Evolutionary conservation across 495 filamentous ascomycete species (phyloP).

Genomic region (Baudoinia panamericana): DNA sequence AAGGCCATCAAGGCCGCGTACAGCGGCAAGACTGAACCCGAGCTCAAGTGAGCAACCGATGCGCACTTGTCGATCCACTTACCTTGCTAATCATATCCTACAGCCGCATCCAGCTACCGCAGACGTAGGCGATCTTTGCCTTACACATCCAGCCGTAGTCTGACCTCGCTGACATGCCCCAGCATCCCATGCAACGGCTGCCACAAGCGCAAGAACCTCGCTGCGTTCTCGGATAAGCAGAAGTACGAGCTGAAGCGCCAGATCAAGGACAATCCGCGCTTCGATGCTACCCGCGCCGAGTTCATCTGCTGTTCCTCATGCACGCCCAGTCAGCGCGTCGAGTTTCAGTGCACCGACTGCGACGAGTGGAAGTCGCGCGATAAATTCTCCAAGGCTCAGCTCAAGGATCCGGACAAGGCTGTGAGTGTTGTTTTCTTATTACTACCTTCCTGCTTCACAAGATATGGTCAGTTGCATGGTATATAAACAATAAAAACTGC

Average conservation of each 20-base stretch:
- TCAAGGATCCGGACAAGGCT: constrained; percentile 8
- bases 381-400: constrained; percentile 14
- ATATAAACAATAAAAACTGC: too few species aligned
- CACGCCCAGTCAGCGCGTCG: constrained; percentile 5
- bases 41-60: too few species aligned
- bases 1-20: too few species aligned
- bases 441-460: not conserved
- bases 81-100: not conserved
- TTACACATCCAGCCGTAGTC: not conserved
- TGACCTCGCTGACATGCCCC: not conserved
- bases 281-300: not conserved
- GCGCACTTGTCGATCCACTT: too few species aligned
- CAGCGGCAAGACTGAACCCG: too few species aligned
- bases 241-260: constrained; percentile 5
- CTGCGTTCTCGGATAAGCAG: constrained; percentile 5
- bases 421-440: too few species aligned
- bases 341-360: constrained; percentile 13
- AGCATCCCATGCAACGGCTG: constrained; percentile 9
- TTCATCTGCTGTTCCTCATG: constrained; percentile 8
- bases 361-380: constrained; percentile 2
- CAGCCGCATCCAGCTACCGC: not conserved
- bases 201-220: constrained; percentile 5
- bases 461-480: too few species aligned
- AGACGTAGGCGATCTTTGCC: not conserved
- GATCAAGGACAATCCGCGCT: not conserved